Evolutionary conservation across 495 filamentous ascomycete species (phyloP).

Genomic region (Penicillium daleae): DNA sequence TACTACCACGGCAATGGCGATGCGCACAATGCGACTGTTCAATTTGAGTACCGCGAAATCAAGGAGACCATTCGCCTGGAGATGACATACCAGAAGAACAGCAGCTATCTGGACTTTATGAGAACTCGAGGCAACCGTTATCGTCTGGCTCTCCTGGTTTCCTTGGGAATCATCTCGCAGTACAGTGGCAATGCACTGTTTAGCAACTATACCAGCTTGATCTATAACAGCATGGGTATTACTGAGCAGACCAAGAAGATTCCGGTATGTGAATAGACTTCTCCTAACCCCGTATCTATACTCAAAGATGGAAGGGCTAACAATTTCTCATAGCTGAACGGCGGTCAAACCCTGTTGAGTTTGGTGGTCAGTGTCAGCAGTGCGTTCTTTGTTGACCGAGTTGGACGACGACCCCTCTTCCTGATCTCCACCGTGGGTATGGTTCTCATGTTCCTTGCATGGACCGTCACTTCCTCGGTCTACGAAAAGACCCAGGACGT

Average conservation of each 20-base stretch:
- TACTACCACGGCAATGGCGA: constrained; percentile 37
- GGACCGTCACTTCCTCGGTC: constrained; percentile 55
- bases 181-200: constrained; percentile 69
- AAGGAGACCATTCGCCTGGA: constrained; percentile 32
- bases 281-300: background rate
- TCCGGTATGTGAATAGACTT: constrained; percentile 29
- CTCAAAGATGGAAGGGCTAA: background rate
- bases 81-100: constrained; percentile 34
- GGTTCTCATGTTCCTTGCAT: constrained; percentile 58
- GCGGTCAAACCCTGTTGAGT: constrained; percentile 30
- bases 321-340: constrained; percentile 17
- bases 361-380: constrained; percentile 55
- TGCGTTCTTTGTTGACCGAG: constrained; percentile 59
- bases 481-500: constrained; percentile 53
- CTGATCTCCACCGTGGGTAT: constrained; percentile 59
- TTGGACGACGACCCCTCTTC: constrained; percentile 60
- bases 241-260: constrained; percentile 50
- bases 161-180: constrained; percentile 60
- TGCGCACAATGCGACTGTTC: constrained; percentile 23
- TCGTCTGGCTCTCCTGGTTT: constrained; percentile 57
- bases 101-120: constrained; percentile 59
- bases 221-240: constrained; percentile 61
- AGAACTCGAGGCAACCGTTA: constrained; percentile 69
- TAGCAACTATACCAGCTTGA: constrained; percentile 58
- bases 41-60: constrained; percentile 36